Conservation (phyloP, 495 filamentous ascomycete species). For the Staphylotrichum longicolle region DNA sequence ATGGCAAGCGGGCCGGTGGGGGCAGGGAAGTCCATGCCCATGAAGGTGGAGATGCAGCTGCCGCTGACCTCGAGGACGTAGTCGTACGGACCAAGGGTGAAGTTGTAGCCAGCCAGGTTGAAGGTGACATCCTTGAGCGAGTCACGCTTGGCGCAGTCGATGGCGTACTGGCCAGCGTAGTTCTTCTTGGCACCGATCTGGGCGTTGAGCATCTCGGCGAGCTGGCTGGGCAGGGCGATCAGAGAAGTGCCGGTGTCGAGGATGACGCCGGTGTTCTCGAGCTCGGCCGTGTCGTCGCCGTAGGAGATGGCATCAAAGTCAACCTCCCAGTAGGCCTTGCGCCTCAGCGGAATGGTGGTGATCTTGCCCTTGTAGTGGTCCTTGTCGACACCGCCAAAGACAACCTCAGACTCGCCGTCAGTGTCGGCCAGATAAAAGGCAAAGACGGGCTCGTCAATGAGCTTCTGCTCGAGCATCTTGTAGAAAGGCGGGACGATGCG, state of each 20-base stretch:
- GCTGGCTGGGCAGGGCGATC: slow-evolving; percentile 86
- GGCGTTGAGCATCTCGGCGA: slow-evolving; percentile 96
- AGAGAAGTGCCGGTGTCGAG: slow-evolving; percentile 98
- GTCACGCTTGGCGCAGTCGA: slow-evolving; percentile 84
- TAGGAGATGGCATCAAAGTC: slow-evolving; percentile 90
- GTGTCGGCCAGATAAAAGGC: slow-evolving; percentile 87
- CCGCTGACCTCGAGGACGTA: slow-evolving; percentile 96
- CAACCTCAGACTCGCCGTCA: slow-evolving; percentile 77
- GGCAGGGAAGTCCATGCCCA: slow-evolving; percentile 96
- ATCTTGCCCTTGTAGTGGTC: slow-evolving; percentile 86
- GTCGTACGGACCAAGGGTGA: slow-evolving; percentile 83
- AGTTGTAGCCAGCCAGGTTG: slow-evolving; percentile 81
- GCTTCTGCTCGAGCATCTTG: slow-evolving; percentile 83
- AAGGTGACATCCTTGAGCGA: slow-evolving; percentile 85
- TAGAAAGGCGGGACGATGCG: slow-evolving; percentile 93
- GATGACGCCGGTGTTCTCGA: slow-evolving; percentile 92
- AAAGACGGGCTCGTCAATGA: slow-evolving; percentile 90
- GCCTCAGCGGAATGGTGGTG: slow-evolving; percentile 86
- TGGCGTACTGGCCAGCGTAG: slow-evolving; percentile 89
- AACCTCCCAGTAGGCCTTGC: slow-evolving; percentile 99
- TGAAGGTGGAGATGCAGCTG: slow-evolving; percentile 94
- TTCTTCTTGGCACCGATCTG: slow-evolving; percentile 98
- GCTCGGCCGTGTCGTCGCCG: slow-evolving; percentile 75
- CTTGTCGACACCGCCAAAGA: slow-evolving; percentile 89
- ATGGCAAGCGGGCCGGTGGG: slow-evolving; percentile 92